A percentile compares a stretch with the other conserved stretches of the same genome.
These are phyloP conservation scores for Saccharum officinarum DNA, from an alignment of 176 grass and related monocot species.

Conservation along the genomic window DNA sequence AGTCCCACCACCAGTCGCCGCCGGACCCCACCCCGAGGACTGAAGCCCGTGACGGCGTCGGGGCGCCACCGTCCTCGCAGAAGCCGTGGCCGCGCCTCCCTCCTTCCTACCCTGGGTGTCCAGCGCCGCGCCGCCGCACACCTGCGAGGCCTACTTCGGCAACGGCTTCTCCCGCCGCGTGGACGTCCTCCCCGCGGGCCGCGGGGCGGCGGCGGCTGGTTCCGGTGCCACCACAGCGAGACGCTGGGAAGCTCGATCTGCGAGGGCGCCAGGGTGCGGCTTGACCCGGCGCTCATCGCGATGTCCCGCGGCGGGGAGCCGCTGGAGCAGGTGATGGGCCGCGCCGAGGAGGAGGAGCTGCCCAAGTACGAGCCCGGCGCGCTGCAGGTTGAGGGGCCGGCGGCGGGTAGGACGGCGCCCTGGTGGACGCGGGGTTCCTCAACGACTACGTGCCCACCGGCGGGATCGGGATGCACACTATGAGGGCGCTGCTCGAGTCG, in stretches of 20 bases:
- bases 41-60: neutral
- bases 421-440: slow-evolving; percentile 62
- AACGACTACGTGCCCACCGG: slow-evolving; percentile 49
- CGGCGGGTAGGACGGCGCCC: slow-evolving; percentile 36
- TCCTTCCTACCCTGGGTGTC: slow-evolving; percentile 73
- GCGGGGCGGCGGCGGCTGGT: slow-evolving; percentile 48
- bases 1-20: slow-evolving; percentile 26
- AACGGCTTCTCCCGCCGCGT: slow-evolving; percentile 78
- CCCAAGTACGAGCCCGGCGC: slow-evolving; percentile 69
- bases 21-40: neutral
- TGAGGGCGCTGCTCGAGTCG: slow-evolving; percentile 77
- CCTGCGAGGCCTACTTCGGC: slow-evolving; percentile 97
- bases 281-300: slow-evolving; percentile 66
- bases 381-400: slow-evolving; percentile 65
- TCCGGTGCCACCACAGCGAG: slow-evolving; percentile 88
- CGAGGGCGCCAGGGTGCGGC: slow-evolving; percentile 73
- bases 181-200: slow-evolving; percentile 39
- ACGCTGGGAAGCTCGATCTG: slow-evolving; percentile 87
- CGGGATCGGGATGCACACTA: slow-evolving; percentile 70
- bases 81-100: slow-evolving; percentile 82
- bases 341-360: slow-evolving; percentile 83
- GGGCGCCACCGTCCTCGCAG: slow-evolving; percentile 1
- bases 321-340: slow-evolving; percentile 73
- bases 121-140: slow-evolving; percentile 45
- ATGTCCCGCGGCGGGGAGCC: slow-evolving; percentile 93